These are phyloP conservation scores for Juglanconis oblonga DNA, from an alignment of 2,329 filamentous ascomycete genomes.

Conservation along the genomic window DNA sequence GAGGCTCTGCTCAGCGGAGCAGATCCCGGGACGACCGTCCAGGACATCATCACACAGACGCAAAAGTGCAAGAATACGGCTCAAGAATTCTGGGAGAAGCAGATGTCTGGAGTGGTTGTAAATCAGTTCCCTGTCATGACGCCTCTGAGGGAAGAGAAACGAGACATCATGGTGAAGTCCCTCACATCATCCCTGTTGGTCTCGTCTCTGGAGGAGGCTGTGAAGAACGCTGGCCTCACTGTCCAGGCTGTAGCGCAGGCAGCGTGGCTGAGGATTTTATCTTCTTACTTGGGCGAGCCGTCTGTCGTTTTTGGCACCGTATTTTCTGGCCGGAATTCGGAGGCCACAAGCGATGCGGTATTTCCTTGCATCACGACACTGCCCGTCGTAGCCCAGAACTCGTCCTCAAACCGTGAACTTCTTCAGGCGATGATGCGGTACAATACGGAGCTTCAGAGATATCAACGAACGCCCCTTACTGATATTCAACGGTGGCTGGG, in stretches of 20 bases:
- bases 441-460: conserved; percentile 61
- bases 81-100: conserved; percentile 60
- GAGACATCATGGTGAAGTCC: conserved; percentile 32
- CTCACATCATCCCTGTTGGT: conserved; percentile 38
- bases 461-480: conserved; percentile 69
- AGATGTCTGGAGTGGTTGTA: conserved; percentile 51
- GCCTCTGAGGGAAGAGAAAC: conserved; percentile 48
- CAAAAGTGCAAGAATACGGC: conserved; percentile 28
- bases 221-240: conserved; percentile 60
- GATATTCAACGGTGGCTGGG: conserved; percentile 72
- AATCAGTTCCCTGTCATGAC: conserved; percentile 77
- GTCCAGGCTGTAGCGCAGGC: conserved; percentile 74
- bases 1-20: conserved; percentile 24
- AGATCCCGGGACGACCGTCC: conserved; percentile 28
- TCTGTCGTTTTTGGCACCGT: conserved; percentile 77
- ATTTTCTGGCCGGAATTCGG: conserved; percentile 68
- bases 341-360: conserved; percentile 55
- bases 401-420: conserved; percentile 52
- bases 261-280: conserved; percentile 73
- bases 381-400: conserved; percentile 63
- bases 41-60: conserved; percentile 38
- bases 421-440: conserved; percentile 62
- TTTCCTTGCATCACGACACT: conserved; percentile 84
- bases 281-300: conserved; percentile 72
- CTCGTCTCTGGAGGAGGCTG: conserved; percentile 50